Evolutionary conservation across 2,329 filamentous ascomycete species (phyloP).

Genomic region (Stachybotrys chlorohalonatus): DNA sequence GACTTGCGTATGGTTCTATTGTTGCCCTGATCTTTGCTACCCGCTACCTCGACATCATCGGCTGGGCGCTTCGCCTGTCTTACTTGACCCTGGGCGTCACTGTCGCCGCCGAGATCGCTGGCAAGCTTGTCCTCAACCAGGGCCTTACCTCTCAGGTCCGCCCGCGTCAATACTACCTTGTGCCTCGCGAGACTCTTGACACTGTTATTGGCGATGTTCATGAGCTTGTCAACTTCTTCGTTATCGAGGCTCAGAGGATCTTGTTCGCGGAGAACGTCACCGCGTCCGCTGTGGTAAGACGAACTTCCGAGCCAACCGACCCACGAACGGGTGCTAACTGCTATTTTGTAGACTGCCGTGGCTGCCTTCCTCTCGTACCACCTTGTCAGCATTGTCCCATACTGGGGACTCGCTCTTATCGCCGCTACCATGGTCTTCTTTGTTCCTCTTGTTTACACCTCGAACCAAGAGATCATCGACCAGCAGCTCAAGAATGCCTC

Average conservation of each 20-base stretch:
- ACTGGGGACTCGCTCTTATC: slow-evolving; percentile 59
- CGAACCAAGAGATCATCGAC: slow-evolving; percentile 63
- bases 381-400: slow-evolving; percentile 59
- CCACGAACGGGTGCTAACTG: slow-evolving; percentile 9
- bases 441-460: slow-evolving; percentile 53
- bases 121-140: slow-evolving; percentile 51
- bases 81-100: slow-evolving; percentile 54
- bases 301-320: slow-evolving; percentile 6
- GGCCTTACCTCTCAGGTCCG: slow-evolving; percentile 58
- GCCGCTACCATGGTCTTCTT: slow-evolving; percentile 51
- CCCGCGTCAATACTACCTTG: slow-evolving; percentile 58
- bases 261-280: slow-evolving; percentile 59
- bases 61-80: slow-evolving; percentile 56
- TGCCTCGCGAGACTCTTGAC: slow-evolving; percentile 54
- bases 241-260: slow-evolving; percentile 61
- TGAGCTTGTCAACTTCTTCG: slow-evolving; percentile 63
- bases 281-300: slow-evolving; percentile 48
- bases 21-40: slow-evolving; percentile 52
- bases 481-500: slow-evolving; percentile 48
- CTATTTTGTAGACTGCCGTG: slow-evolving; percentile 40
- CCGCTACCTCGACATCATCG: slow-evolving; percentile 57
- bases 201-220: slow-evolving; percentile 53
- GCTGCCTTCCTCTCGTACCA: slow-evolving; percentile 57
- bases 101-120: slow-evolving; percentile 50
- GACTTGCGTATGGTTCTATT: slow-evolving; percentile 51